Evolutionary conservation across 371 early-diverging fungal species (phyloP), one percentile per base, ranked within the genome.

Genomic region (Smittium culicis): DNA sequence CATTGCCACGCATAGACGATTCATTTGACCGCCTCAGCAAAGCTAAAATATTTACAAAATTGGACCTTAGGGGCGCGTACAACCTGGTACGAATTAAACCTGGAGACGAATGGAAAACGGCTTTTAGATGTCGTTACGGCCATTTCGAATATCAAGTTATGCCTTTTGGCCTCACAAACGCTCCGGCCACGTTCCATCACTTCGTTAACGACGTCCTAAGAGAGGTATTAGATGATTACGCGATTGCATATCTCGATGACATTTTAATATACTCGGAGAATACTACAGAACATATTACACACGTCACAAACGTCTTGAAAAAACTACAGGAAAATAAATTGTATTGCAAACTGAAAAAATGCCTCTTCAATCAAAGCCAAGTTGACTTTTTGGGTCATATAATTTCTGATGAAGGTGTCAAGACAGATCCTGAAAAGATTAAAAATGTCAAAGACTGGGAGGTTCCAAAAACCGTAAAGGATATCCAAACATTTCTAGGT

Each of bases 321-420:
- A 34, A 69, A 14, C 71, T 86, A 3, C 34, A 24, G 70, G 66
- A 0, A 35, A 64, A 64, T 34, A 64, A 64, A 11, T 61, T 64
- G 33, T 64, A 29, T n/a, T 27, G 27, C 16, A 83, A 83, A 20
- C 58, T 71, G 5, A 70, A 73, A 60, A 88, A 87, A 67, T 86
- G 84, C 69, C 60, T 71, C 20, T 83, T 84, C 68, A 34, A 34
- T 30, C 30, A 64, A n/a, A 31, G 29, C 0, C 67, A 74, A 33
- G 27, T 83, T 16, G 72, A 74, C 11, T 84, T 73, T 68, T 67
- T 81, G 16, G 81, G 84, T 2, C 74, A 74, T 67, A 45, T 72
- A 1, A 58, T 83, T 14, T 69, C 69, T 25, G 61, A 30, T 20
- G 55, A 55, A 24, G 65, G 61, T 17, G 8, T 16, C 24, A 14